Base-by-base conservation (phyloP, 495 filamentous ascomycete genomes). In the Lepidopterella palustris region DNA sequence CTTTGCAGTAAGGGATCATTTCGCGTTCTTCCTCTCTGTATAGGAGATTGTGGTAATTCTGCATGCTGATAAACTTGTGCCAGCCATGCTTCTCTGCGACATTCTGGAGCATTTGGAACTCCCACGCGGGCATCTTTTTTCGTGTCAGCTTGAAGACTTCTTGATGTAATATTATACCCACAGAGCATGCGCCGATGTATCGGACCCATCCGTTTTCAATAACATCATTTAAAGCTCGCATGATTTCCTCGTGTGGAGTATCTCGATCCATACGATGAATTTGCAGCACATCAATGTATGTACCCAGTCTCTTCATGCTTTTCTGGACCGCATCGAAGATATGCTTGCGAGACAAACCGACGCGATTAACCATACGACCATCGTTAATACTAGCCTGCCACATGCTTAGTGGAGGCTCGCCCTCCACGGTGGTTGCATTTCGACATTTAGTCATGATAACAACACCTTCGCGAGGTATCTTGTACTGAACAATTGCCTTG, bases 261-360 rank as follows among this genome's bases (percentile, higher is more conserved):
- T 71, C 70, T 0, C 67, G 60, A 66, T 89, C 87, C 59, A 78
- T 81, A n/a, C 86, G 76, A 61, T 93, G 88, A 60, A 90, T 88
- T 69, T 88, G 84, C 45, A 90, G 77, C 24, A 90, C 70, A 64
- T 92, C 88, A 64, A 90, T 81, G 64, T 90, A 90, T 0, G 84
- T 83, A 21, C 77, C 82, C 1, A 92, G 77, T 5, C 87, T 78
- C 56, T 77, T 64, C n/a, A 90, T 76, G 35, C 81, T 84, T 13
- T 81, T 84, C 55, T 90, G 79, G 32, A 90, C 82, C 20, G 84
- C 81, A 55, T 84, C 82, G 68, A 91, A 84, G 65, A 91, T 88
- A 39, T 63, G 59, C 24, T 63, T 64, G 13, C 71, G 55, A 24
- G 59, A 65, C 9, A 73, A 47, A 3, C 71, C 71, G 1, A 67